Base-by-base conservation (phyloP, 192 early-diverging fungal species). In the Coemansia erecta region DNA sequence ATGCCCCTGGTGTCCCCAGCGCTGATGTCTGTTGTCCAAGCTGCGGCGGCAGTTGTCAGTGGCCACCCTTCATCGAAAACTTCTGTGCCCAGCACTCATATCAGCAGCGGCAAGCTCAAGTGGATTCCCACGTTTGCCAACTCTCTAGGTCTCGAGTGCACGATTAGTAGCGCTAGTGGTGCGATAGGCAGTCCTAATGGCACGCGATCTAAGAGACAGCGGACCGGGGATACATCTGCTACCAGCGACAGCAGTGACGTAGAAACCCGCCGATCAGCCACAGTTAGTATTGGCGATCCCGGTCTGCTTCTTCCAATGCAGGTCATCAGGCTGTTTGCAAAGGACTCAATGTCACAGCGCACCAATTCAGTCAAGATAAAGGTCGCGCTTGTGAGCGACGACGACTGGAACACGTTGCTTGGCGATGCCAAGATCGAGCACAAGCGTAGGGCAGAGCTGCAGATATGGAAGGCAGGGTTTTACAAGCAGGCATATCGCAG, bases 361-460 rank as follows among this genome's bases (percentile, higher is more conserved):
- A 23, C 40, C 1, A 21, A 8, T 19, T 26, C 12, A 2, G 15
- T 17, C 43, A 18, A 49, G 17, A 23, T 23, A 19, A 12, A 15
- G 2, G 47, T 65, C 9, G 56, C 64, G 22, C 53, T 77, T 13
- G 68, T 70, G 0, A n/a, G 43, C 57, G 51, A 64, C 26, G 21
- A 35, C 24, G 60, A 58, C 23, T 77, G 74, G 74, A 57, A 61
- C 54, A 22, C 43, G 22, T 35, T 77, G 52, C 24, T 62, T 17
- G 37, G 48, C 0, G 74, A 77, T 31, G 68, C 64, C 8, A 47
- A 40, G 22, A 67, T 61, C 7, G 68, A 77, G 18, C 53, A 56
- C 45, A 24, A 53, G 22, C 54, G 64, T 4, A 43, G 26, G 2
- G 19, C 12, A 1, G 68, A 70, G 51, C 37, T 44, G 12, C 21